Evolutionary conservation across 2,329 filamentous ascomycete genomes (phyloP).

Genomic region (Beauveria sp.): DNA sequence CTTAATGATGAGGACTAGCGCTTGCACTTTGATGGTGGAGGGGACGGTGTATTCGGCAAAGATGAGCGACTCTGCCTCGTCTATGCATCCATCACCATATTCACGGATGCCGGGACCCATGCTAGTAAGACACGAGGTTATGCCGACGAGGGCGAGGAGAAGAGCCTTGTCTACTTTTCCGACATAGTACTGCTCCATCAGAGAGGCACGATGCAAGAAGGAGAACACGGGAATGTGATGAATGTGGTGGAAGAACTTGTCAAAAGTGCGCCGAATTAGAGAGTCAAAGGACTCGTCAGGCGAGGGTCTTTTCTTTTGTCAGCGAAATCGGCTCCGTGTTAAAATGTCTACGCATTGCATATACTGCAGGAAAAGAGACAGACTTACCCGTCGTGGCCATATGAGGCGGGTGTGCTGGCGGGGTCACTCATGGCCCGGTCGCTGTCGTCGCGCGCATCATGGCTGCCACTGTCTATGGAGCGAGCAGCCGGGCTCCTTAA

Average conservation of each 20-base stretch:
- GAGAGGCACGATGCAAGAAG: constrained; percentile 50
- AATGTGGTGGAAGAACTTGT: constrained; percentile 50
- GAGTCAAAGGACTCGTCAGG: constrained; percentile 39
- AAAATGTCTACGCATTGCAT: neutral
- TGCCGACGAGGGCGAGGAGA: constrained; percentile 46
- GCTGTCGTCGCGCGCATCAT: constrained; percentile 27
- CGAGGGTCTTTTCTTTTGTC: constrained; percentile 21
- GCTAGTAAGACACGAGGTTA: constrained; percentile 49
- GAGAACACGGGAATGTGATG: constrained; percentile 53
- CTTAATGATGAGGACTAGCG: constrained; percentile 37
- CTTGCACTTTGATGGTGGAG: constrained; percentile 48
- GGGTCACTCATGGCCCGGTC: constrained; percentile 28
- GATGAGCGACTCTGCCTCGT: constrained; percentile 46
- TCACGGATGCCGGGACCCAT: constrained; percentile 44
- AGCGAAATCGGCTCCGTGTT: constrained; percentile 11
- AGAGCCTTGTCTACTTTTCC: constrained; percentile 48
- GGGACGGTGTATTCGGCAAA: constrained; percentile 46
- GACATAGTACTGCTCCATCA: constrained; percentile 51
- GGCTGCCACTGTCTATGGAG: constrained; percentile 25
- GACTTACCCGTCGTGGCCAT: constrained; percentile 28
- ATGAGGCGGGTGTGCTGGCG: constrained; percentile 27
- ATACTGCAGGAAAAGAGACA: neutral
- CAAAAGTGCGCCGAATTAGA: constrained; percentile 45
- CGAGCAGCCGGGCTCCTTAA: constrained; percentile 25
- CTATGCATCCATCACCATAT: constrained; percentile 46